Evolutionary conservation across 108 stramenopile genomes (phyloP), one percentile per base, ranked within the genome.

Genomic region (Mayamaea pseudoterrestris): DNA sequence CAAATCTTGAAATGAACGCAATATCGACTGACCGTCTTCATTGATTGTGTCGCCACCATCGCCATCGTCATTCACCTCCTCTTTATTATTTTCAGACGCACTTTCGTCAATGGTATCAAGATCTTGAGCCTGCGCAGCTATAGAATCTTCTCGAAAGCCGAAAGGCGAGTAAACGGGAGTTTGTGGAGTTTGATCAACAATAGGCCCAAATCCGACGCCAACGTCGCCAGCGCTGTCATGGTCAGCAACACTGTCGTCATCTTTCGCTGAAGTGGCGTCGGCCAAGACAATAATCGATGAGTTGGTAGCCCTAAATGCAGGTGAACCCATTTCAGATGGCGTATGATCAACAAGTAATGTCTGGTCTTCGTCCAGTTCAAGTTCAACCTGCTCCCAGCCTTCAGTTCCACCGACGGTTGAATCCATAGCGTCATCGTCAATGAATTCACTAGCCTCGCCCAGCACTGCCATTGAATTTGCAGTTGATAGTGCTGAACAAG

Each of bases 161-260:
- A 25, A 3, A 14, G 45, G 36, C 5, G 37, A n/a, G 0, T 20
- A n/a, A 2, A 22, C 24, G 2, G 44, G 54, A 25, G 60, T 55
- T 20, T 55, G 17, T 9, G 68, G 68, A 23, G 68, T 69, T 25
- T 58, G 61, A 29, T 69, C 68, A 6, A 69, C 68, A 41, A 69
- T 44, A n/a, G 50, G 55, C 1, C 68, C 68, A 35, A 46, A 69
- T 35, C 26, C 48, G 27, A 27, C 22, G 9, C 35, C 22, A 25
- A 22, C 35, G 12, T 44, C 47, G 8, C 18, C 50, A 21, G 30
- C 29, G 5, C 47, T 53, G 18, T 46, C 47, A 21, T 58, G 34
- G 13, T 61, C 57, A n/a, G n/a, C n/a, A 9, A 44, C 5, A 7
- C 51, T 50, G 34, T 53, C 57, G 5, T 56, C 63, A 16, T 21